Percentiles rank a stretch among this genome's conserved stretches.
These are phyloP conservation scores for Verticillium isaacii DNA, from an alignment of 2,329 filamentous ascomycete genomes.

Conservation along the genomic window DNA sequence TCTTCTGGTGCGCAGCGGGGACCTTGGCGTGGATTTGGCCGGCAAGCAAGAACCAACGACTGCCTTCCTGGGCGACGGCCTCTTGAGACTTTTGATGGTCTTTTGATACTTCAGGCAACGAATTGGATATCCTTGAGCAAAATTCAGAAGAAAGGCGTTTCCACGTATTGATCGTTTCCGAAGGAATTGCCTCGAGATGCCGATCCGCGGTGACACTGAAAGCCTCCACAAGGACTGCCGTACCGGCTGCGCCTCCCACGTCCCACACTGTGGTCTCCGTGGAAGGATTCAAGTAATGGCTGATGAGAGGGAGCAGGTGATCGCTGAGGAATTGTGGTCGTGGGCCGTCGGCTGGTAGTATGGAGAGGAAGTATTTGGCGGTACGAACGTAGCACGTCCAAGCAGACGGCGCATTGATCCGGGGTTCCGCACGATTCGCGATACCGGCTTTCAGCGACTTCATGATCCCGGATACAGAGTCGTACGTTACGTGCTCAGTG, in stretches of 20 bases:
- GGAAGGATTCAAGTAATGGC: slow-evolving; percentile 46
- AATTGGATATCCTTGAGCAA: slow-evolving; percentile 64
- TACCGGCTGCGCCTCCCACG: slow-evolving; percentile 20
- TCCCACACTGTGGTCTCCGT: slow-evolving; percentile 30
- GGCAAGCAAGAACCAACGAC: slow-evolving; percentile 61
- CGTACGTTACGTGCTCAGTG: slow-evolving; percentile 30
- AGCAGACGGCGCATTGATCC: slow-evolving; percentile 60
- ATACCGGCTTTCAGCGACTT: slow-evolving; percentile 68
- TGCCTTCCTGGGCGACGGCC: slow-evolving; percentile 59
- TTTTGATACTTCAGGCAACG: slow-evolving; percentile 76
- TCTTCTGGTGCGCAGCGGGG: slow-evolving; percentile 18
- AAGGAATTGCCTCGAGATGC: slow-evolving; percentile 34
- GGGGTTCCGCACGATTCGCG: slow-evolving; percentile 67
- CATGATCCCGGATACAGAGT: slow-evolving; percentile 58
- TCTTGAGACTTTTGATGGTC: slow-evolving; percentile 71
- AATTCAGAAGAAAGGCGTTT: slow-evolving; percentile 54
- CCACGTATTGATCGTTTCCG: slow-evolving; percentile 57
- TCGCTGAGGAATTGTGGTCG: slow-evolving; percentile 39
- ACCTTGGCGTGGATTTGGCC: slow-evolving; percentile 36
- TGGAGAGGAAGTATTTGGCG: slow-evolving; percentile 46
- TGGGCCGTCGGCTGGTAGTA: slow-evolving; percentile 39
- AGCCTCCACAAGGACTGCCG: slow-evolving; percentile 38
- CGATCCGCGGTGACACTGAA: slow-evolving; percentile 39
- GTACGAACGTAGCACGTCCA: slow-evolving; percentile 73
- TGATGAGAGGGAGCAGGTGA: slow-evolving; percentile 48